These are phyloP conservation scores for Phlebiopsis flavidoalba DNA, from an alignment of 768 basidiomycete genomes.

Conservation along the genomic window DNA sequence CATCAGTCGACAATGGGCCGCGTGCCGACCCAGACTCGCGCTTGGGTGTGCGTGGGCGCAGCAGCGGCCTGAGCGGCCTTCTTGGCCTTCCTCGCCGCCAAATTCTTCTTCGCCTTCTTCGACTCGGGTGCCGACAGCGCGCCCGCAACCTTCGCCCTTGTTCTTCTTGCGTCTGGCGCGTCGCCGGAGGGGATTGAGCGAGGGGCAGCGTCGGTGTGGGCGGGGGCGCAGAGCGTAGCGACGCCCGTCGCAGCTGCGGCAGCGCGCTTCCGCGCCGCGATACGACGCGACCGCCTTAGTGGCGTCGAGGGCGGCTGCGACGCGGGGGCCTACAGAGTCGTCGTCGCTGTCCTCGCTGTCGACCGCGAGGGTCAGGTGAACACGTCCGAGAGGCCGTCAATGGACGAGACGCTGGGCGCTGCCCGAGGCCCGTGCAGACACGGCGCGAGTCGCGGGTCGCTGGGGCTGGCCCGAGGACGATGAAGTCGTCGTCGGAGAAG, in stretches of 20 bases:
- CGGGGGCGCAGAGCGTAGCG: no score
- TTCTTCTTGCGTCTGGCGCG: background rate
- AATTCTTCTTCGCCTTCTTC: background rate
- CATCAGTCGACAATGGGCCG: constrained; percentile 47
- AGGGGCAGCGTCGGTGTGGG: no score
- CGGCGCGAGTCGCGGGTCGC: constrained; percentile 11
- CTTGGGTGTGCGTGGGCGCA: background rate
- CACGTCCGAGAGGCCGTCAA: constrained; percentile 6
- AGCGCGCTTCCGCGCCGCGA: background rate
- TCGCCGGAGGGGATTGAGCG: no score
- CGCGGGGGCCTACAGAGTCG: background rate
- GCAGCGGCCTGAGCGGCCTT: background rate
- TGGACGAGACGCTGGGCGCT: constrained; percentile 5
- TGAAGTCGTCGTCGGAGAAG: constrained; percentile 46
- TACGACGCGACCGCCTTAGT: background rate
- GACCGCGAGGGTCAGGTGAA: constrained; percentile 7
- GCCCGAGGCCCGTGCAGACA: background rate
- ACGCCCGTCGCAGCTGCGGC: no score
- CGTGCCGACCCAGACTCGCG: constrained; percentile 22
- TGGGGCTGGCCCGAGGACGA: constrained; percentile 36
- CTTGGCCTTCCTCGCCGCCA: background rate
- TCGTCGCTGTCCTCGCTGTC: background rate
- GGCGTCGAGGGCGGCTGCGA: constrained; percentile 6
- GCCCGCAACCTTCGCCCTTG: background rate
- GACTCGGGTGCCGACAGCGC: constrained; percentile 4